Evolutionary conservation across 441 rosid species (phyloP).

Genomic region (Lepidium campestre): DNA sequence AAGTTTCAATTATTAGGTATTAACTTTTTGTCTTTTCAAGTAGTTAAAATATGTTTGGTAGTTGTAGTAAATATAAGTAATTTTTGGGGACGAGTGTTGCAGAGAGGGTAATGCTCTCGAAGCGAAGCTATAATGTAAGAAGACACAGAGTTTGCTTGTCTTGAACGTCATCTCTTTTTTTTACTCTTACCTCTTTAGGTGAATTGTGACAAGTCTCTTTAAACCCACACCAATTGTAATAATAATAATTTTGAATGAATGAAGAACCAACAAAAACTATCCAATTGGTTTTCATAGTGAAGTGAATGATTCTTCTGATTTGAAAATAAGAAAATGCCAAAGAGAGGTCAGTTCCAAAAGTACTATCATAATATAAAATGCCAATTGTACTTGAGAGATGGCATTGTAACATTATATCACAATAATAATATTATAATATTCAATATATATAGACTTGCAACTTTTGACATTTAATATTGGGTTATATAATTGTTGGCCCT

Average conservation of each 20-base stretch:
- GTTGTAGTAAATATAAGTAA: slow-evolving; percentile 14
- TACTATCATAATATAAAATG: slow-evolving; percentile 25
- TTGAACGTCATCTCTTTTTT: slow-evolving; percentile 15
- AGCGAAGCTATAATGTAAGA: slow-evolving; percentile 15
- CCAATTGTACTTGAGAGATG: slow-evolving; percentile 19
- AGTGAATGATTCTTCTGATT: slow-evolving; percentile 4
- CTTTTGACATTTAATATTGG: slow-evolving; percentile 27
- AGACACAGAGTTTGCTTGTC: slow-evolving; percentile 26
- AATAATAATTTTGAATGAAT: background rate
- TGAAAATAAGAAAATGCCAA: slow-evolving; percentile 16
- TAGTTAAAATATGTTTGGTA: slow-evolving; percentile 22
- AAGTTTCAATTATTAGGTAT: slow-evolving; percentile 2
- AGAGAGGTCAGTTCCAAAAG: slow-evolving; percentile 23
- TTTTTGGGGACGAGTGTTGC: slow-evolving; percentile 12
- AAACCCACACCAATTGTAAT: background rate
- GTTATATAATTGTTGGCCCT: slow-evolving; percentile 19
- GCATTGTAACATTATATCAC: slow-evolving; percentile 14
- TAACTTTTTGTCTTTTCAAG: slow-evolving; percentile 7
- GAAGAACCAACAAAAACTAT: too few species aligned
- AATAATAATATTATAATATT: background rate
- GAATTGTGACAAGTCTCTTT: background rate
- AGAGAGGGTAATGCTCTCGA: slow-evolving; percentile 9
- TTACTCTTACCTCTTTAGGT: slow-evolving; percentile 8
- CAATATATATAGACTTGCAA: slow-evolving; percentile 3
- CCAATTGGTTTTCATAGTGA: background rate